These are phyloP conservation scores for Pythium angustatum DNA, from an alignment of 352 stramenopile species.

Conservation along the genomic window DNA sequence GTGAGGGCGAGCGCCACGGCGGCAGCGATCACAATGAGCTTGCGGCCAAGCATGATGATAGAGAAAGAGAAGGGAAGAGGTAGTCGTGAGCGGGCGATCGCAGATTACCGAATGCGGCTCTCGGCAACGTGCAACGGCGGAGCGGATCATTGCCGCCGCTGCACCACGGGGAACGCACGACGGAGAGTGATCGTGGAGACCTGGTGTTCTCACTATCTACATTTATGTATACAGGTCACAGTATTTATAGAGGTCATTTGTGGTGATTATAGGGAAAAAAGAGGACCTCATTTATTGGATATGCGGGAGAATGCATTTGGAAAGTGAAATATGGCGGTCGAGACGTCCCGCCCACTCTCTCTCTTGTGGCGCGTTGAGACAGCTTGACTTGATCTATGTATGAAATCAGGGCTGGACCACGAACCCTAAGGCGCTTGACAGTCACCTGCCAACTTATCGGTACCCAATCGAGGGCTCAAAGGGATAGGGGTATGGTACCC, in stretches of 20 bases:
- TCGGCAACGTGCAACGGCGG: not conserved
- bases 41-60: slow-evolving; percentile 27
- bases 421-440: slow-evolving; percentile 5
- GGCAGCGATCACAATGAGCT: slow-evolving; percentile 30
- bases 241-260: no score
- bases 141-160: not conserved
- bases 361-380: not conserved
- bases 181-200: no score
- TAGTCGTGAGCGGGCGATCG: not conserved
- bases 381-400: slow-evolving; percentile 9
- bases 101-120: not conserved
- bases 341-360: not conserved
- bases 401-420: slow-evolving; percentile 20
- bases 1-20: slow-evolving; percentile 21
- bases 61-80: not conserved
- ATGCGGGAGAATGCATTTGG: no score
- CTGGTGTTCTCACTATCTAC: no score
- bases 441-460: no score
- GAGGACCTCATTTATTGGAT: not conserved
- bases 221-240: no score
- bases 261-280: not conserved
- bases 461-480: slow-evolving; percentile 2
- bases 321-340: no score
- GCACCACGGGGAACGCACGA: no score
- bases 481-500: not conserved